Conservation (phyloP, 495 filamentous ascomycete species). For the Penicillium pulvis region DNA sequence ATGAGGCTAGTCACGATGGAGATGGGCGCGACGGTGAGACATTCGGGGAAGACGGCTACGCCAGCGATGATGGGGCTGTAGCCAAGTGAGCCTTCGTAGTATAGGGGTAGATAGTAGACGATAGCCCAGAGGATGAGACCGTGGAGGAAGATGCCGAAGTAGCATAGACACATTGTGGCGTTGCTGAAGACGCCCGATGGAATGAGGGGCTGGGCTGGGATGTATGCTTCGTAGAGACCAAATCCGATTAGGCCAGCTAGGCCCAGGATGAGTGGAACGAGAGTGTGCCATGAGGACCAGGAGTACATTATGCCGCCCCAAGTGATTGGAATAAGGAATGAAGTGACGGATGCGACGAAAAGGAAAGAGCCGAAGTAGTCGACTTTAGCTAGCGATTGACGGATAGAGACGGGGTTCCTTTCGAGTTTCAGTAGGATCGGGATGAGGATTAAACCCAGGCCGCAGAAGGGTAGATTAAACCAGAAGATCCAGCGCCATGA, state of each 20-base stretch:
- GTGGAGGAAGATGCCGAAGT: slow-evolving; percentile 6
- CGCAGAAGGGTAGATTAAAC: slow-evolving; percentile 30
- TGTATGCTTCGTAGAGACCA: slow-evolving; percentile 41
- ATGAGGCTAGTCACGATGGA: slow-evolving; percentile 39
- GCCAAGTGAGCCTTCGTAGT: neutral
- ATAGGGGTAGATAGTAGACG: slow-evolving; percentile 9
- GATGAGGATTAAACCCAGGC: slow-evolving; percentile 18
- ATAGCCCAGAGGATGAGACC: slow-evolving; percentile 13
- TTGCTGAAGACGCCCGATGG: neutral
- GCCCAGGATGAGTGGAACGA: slow-evolving; percentile 53
- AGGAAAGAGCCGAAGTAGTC: slow-evolving; percentile 52
- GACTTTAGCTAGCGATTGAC: slow-evolving; percentile 21
- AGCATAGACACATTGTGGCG: neutral
- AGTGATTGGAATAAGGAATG: slow-evolving; percentile 55
- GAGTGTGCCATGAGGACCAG: slow-evolving; percentile 48
- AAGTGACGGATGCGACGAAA: slow-evolving; percentile 29
- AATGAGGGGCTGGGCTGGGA: slow-evolving; percentile 40
- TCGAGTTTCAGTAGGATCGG: slow-evolving; percentile 17
- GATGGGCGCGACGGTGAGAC: slow-evolving; percentile 10
- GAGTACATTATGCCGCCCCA: slow-evolving; percentile 58
- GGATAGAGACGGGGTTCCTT: slow-evolving; percentile 20
- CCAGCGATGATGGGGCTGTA: neutral
- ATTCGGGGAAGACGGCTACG: slow-evolving; percentile 34
- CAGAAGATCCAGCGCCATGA: slow-evolving; percentile 41
- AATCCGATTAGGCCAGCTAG: slow-evolving; percentile 25